A percentile compares a stretch with the other conserved stretches of the same genome.
phyloP scores from a whole-genome alignment of 352 stramenopile genomes.

The Achlya hypogyna region DNA sequence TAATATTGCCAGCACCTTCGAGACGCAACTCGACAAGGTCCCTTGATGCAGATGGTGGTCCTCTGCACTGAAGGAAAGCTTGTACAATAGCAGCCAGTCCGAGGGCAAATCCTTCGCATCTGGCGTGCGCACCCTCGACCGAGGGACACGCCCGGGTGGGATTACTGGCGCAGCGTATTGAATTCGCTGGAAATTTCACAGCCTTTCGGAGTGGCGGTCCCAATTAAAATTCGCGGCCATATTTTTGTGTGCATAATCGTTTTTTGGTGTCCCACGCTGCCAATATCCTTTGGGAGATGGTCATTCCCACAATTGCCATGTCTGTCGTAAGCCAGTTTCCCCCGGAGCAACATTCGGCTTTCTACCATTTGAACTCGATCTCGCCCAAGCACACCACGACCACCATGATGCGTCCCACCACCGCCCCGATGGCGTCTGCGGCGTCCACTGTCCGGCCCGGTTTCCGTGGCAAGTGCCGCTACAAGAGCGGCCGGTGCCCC shows the following conservation, averaged over 20 bases:
- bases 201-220: background rate
- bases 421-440: background rate
- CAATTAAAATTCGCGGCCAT: background rate
- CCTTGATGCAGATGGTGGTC: too few species aligned
- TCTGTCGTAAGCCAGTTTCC: conserved; percentile 6
- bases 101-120: background rate
- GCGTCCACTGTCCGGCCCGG: background rate
- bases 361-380: background rate
- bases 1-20: too few species aligned
- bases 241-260: background rate
- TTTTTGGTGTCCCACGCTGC: conserved; percentile 1
- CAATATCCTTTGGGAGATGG: background rate
- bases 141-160: background rate
- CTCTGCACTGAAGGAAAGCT: too few species aligned
- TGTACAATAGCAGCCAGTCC: too few species aligned
- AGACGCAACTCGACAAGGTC: too few species aligned
- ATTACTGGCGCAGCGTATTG: background rate
- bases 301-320: conserved; percentile 12
- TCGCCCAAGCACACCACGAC: background rate
- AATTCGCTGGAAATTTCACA: background rate
- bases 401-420: background rate
- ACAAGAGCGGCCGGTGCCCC: conserved; percentile 18
- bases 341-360: background rate
- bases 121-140: background rate
- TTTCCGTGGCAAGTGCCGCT: conserved; percentile 15